phyloP scores from a whole-genome alignment of 164 flowering plant genomes.

The Brasenia schreberi region DNA sequence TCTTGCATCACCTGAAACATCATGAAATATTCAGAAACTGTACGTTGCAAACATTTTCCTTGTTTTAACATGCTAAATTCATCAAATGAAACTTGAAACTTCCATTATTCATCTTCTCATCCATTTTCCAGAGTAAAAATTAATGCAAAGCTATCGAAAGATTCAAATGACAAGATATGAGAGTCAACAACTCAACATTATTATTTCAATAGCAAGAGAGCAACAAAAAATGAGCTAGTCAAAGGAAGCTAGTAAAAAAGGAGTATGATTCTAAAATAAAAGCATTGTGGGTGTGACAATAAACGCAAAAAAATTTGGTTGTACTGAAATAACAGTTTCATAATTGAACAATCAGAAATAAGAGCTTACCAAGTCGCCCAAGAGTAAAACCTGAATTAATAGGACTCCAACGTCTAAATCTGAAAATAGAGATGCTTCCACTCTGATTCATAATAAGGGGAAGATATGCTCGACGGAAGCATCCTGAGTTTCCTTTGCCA shows the following conservation, averaged over 20 bases:
- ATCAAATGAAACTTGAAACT: too few species aligned
- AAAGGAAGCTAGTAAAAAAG: too few species aligned
- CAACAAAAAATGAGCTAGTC: too few species aligned
- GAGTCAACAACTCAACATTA: too few species aligned
- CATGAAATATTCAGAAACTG: not conserved
- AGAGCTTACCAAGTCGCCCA: slow-evolving; percentile 1
- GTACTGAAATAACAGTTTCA: not conserved
- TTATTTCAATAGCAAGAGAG: too few species aligned
- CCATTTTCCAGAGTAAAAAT: too few species aligned
- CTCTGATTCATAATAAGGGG: slow-evolving; percentile 64
- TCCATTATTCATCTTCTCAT: too few species aligned
- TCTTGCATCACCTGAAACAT: slow-evolving; percentile 65
- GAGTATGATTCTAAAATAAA: too few species aligned
- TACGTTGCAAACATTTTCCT: too few species aligned
- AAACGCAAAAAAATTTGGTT: not conserved
- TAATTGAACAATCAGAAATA: not conserved
- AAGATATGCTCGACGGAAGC: slow-evolving; percentile 47
- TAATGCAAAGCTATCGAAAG: too few species aligned
- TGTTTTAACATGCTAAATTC: too few species aligned
- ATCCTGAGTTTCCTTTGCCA: slow-evolving; percentile 43
- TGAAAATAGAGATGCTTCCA: slow-evolving; percentile 48
- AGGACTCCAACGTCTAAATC: slow-evolving; percentile 85
- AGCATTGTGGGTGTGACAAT: not conserved
- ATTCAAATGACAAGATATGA: too few species aligned
- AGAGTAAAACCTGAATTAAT: slow-evolving; percentile 46